Percentiles rank a stretch among this genome's conserved stretches.
Evolutionary conservation across 2,329 filamentous ascomycete species (phyloP).

Genomic region (Botrytis tulipae): DNA sequence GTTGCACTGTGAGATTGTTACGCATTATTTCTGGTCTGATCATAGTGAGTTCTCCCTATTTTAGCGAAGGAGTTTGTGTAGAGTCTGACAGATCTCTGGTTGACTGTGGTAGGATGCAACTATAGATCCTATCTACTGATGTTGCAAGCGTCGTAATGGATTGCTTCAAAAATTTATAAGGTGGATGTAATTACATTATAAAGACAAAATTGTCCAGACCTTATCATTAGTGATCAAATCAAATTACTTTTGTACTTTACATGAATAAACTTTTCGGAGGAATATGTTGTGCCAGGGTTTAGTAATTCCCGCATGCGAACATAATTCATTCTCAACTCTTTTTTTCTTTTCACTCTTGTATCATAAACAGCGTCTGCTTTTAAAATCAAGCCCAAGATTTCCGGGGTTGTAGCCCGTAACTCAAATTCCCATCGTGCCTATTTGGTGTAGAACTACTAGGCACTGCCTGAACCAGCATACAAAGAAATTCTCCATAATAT

Average conservation of each 20-base stretch:
- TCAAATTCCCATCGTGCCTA: not conserved
- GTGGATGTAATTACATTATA: too few species aligned
- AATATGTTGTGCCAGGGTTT: not conserved
- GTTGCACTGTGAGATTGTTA: not conserved
- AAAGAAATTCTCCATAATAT: not conserved
- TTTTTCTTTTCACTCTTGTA: not conserved
- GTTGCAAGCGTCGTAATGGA: too few species aligned
- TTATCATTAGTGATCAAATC: not conserved
- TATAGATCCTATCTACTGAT: too few species aligned
- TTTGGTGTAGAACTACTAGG: not conserved
- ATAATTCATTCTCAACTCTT: accelerated
- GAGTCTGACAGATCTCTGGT: not conserved
- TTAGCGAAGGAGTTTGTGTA: not conserved
- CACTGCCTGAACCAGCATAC: not conserved
- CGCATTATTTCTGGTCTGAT: not conserved
- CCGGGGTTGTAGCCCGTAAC: not conserved
- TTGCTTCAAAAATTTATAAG: too few species aligned
- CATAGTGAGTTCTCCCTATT: not conserved
- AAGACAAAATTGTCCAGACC: not conserved
- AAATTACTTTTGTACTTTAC: not conserved
- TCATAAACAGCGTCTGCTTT: not conserved
- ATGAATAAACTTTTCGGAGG: not conserved
- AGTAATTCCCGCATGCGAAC: not conserved
- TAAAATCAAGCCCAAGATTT: not conserved
- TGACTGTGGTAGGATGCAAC: too few species aligned